Conservation (phyloP, 208 protist genomes). For the Phytomonas sp. region DNA sequence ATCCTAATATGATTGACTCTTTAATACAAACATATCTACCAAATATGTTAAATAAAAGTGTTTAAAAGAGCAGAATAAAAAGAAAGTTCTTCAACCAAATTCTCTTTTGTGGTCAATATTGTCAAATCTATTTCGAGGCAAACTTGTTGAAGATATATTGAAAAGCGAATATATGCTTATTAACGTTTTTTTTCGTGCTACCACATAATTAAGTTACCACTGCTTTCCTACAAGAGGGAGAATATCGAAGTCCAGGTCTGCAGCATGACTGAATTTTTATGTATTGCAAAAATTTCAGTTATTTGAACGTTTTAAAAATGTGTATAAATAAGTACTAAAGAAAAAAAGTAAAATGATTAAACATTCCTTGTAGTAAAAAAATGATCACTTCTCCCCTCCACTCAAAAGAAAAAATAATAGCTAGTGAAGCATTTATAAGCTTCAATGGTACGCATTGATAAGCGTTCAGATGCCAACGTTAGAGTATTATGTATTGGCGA, state of each 20-base stretch:
- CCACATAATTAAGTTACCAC: not conserved
- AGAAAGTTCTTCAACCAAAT: not conserved
- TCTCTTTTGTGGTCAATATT: not conserved
- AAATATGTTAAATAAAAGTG: not conserved
- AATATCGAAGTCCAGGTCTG: not conserved
- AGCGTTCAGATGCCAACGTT: slow-evolving; percentile 25
- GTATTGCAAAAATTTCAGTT: not conserved
- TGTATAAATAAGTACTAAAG: slow-evolving; percentile 5
- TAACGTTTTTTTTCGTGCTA: not conserved
- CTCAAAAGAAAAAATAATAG: not conserved
- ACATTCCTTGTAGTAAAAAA: not conserved
- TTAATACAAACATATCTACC: not conserved
- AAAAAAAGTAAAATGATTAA: too few relatives aligned
- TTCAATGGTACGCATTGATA: slow-evolving; percentile 21
- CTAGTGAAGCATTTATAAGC: slow-evolving; percentile 7
- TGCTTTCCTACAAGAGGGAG: not conserved
- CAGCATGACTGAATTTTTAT: not conserved
- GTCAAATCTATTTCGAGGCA: not conserved
- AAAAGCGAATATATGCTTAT: not conserved
- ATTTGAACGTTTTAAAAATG: not conserved
- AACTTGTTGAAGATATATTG: not conserved
- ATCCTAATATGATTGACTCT: not conserved
- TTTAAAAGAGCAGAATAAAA: not conserved
- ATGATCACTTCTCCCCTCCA: slow-evolving; percentile 8
- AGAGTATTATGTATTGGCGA: slow-evolving; percentile 54